Percentiles rank a stretch among this genome's conserved stretches.
phyloP scores from a whole-genome alignment of 1,284 basidiomycete species.

The Ceratobasidium sp. region DNA sequence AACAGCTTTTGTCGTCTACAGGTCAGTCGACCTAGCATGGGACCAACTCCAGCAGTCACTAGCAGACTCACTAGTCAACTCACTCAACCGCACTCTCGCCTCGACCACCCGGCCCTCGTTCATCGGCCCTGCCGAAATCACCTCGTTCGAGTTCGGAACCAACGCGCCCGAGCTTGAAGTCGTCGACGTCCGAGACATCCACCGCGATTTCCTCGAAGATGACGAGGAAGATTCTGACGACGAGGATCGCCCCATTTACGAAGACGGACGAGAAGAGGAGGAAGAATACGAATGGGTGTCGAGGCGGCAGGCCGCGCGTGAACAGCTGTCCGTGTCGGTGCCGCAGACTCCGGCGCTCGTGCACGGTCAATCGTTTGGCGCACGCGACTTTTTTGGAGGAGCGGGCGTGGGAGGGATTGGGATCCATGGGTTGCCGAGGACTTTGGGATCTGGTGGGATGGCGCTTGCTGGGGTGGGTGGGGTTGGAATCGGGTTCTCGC shows the following conservation, averaged over 20 bases:
- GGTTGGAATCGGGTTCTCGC: conserved; percentile 39
- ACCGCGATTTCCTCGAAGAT: conserved; percentile 90
- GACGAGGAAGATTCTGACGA: conserved; percentile 70
- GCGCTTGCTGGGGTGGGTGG: conserved; percentile 33
- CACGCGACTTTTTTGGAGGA: conserved; percentile 44
- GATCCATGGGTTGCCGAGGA: conserved; percentile 41
- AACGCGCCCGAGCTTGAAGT: conserved; percentile 88
- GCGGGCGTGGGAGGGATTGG: conserved; percentile 41
- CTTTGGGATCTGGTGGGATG: conserved; percentile 33
- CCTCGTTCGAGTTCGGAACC: conserved; percentile 88
- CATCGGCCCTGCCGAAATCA: conserved; percentile 90
- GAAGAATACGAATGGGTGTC: conserved; percentile 70
- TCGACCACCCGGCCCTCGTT: conserved; percentile 85
- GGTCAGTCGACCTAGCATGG: conserved; percentile 43
- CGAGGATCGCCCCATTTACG: conserved; percentile 53
- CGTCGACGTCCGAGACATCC: conserved; percentile 92
- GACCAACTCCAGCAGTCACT: conserved; percentile 58
- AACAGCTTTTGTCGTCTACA: not conserved
- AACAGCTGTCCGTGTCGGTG: conserved; percentile 64
- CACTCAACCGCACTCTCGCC: conserved; percentile 85
- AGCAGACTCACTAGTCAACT: conserved; percentile 75
- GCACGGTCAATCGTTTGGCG: conserved; percentile 26
- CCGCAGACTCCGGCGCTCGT: conserved; percentile 53
- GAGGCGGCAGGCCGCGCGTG: conserved; percentile 68
- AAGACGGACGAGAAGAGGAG: conserved; percentile 44